Evolutionary conservation across 192 early-diverging fungal genomes (phyloP).

Genomic region (Piromyces finnis): DNA sequence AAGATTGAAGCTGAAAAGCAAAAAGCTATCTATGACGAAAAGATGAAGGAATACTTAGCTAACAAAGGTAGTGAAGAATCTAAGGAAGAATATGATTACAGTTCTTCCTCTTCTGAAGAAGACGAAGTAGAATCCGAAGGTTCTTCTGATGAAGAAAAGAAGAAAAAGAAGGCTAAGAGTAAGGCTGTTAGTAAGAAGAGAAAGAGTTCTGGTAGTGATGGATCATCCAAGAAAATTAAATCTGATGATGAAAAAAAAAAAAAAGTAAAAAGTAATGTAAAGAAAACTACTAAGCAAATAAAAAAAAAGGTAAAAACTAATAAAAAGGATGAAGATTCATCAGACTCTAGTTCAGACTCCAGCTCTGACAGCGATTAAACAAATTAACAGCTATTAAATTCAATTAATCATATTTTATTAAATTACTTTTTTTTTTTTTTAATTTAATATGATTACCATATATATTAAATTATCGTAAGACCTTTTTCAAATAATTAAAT

Average conservation of each 20-base stretch:
- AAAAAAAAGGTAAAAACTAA: neutral
- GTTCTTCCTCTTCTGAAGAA: neutral
- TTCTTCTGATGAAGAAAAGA: neutral
- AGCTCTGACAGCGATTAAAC: neutral
- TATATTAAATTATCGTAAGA: too few relatives aligned
- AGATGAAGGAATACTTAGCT: neutral
- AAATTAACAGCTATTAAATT: neutral
- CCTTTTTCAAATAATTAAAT: too few relatives aligned
- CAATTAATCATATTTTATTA: too few relatives aligned
- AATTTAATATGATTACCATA: too few relatives aligned
- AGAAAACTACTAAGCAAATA: neutral
- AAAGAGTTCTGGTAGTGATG: neutral
- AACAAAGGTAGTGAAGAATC: neutral
- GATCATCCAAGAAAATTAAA: neutral
- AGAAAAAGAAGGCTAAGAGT: neutral
- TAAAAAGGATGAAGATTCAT: neutral
- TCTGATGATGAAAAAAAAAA: neutral
- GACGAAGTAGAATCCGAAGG: neutral
- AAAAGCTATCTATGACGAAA: neutral
- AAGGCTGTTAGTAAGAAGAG: neutral
- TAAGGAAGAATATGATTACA: neutral
- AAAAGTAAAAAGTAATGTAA: neutral
- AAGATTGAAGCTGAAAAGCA: neutral
- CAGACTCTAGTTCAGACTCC: neutral
- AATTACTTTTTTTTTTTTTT: too few relatives aligned